These are phyloP conservation scores for Wickerhamomyces canadensis DNA, from an alignment of 805 yeast species.

Conservation along the genomic window DNA sequence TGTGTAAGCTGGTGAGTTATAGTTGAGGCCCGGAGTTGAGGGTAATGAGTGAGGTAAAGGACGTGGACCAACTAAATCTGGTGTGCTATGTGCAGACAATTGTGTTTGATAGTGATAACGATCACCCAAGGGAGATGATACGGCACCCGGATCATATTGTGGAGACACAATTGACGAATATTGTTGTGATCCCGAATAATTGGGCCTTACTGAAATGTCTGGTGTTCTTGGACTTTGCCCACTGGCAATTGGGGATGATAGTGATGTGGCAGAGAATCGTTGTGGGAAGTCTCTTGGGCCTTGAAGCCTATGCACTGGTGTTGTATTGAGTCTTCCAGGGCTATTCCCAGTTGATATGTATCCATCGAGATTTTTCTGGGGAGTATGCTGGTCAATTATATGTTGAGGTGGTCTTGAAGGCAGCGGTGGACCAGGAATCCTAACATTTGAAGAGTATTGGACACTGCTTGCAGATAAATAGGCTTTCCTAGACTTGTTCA, in stretches of 20 bases:
- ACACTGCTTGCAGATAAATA: background rate
- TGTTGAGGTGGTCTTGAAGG: constrained; percentile 20
- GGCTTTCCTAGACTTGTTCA: constrained; percentile 10
- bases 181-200: constrained; percentile 2
- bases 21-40: background rate
- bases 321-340: background rate
- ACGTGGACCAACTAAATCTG: background rate
- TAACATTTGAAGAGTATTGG: background rate
- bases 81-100: background rate
- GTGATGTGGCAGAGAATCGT: constrained; percentile 11
- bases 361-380: constrained; percentile 1
- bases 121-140: constrained; percentile 3
- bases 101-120: background rate
- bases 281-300: constrained; percentile 22
- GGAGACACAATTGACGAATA: background rate
- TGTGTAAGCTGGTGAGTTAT: constrained; percentile 4
- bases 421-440: constrained; percentile 16
- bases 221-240: background rate
- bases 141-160: background rate
- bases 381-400: constrained; percentile 13
- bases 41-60: constrained; percentile 1
- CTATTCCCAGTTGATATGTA: background rate
- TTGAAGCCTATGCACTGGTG: constrained; percentile 6
- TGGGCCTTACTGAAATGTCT: background rate
- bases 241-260: background rate